Evolutionary conservation across 2,329 filamentous ascomycete genomes (phyloP), one percentile per base, ranked within the genome.

Genomic region (Aspergillus ochraceus): DNA sequence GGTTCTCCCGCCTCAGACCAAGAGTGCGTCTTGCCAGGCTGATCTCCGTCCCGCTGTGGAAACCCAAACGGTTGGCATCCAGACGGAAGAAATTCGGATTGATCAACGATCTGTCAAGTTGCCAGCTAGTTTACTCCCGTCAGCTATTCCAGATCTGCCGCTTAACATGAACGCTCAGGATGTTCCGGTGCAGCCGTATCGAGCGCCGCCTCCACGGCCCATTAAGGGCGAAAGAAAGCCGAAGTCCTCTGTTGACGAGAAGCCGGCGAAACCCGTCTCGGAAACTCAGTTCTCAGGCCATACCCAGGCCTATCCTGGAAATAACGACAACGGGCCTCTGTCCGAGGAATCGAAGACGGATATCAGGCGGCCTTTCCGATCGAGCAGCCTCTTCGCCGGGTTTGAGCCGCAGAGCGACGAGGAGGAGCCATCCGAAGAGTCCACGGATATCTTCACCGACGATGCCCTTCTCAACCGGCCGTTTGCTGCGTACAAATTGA

Each of bases 21-120:
- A 92, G 74, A 92, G 92, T 75, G 87, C 90, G 64, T 88, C 87
- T 19, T 94, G 90, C 68, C 95, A 99, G 76, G 92, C 92, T 26
- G 83, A 83, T 42, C 79, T 87, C 52, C 74, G 82, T 11, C 69
- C 80, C 39, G 68, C 80, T 10, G 72, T 75, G 26, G 74, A 79
- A 19, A 80, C 81, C 65, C 79, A 78, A 46, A 88, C 83, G 58
- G 81, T 77, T 50, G 86, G 84, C 2, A 83, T 93, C 59, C 95
- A 99, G 79, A 99, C 95, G 0, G 93, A 98, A 67, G 90, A 91
- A 60, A 97, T 98, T 59, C 86, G 91, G 57, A 86, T 96, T 6
- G 93, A 96, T 71, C 86, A 87, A 77, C 86, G 92, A 61, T 79
- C 91, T 49, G 86, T 89, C 61, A 88, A 87, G 65, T 81, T 97